Evolutionary conservation across 1,284 basidiomycete species (phyloP), one percentile per base, ranked within the genome.

Genomic region (Ustilago lituana): DNA sequence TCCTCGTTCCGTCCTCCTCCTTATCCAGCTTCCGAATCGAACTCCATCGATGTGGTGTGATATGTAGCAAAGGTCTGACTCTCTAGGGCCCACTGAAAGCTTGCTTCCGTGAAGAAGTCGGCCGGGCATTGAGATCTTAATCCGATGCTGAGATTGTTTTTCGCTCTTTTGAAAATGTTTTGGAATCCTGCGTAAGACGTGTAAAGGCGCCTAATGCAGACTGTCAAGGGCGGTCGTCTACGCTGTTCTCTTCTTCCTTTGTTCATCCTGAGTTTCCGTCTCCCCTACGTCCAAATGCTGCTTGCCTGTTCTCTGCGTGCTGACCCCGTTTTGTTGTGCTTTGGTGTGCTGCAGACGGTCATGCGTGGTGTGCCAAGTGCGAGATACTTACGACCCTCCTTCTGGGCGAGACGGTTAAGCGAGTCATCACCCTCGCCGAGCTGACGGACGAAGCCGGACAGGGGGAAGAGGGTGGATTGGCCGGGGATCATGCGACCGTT

Each of bases 401-500:
- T 90, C 75, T 94, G 97, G 72, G 94, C 93, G 83, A 98, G 87
- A 82, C 94, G 88, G 89, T 98, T 98, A 83, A 98, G 84, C 55
- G 93, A 93, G 85, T 98, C 96, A 81, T 99, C 96, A 66, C 93
- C 92, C 84, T 99, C 96, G 78, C 93, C 96, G 84, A 92, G 88
- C 86, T 92, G 91, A 78, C 96, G 89, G 76, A 99, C 93, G 83
- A 90, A 89, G 59, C 95, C 96, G 83, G 89, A 93, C 73, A 99
- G 89, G 55, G 94, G 94, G 83, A 97, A 96, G 73, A 92, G 91
- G 74, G 92, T 94, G 76, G 90, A 90, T 71, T 84, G 78, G 70
- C 93, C 93, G 83, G 85, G 85, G 82, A 94, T 86, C 62, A 93
- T 92, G 83, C 89, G 90, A 83, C 96, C 95, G 73, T 91, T 89